Evolutionary conservation across 768 basidiomycete genomes (phyloP), one percentile per base, ranked within the genome.

Genomic region (Serendipita vermifera): DNA sequence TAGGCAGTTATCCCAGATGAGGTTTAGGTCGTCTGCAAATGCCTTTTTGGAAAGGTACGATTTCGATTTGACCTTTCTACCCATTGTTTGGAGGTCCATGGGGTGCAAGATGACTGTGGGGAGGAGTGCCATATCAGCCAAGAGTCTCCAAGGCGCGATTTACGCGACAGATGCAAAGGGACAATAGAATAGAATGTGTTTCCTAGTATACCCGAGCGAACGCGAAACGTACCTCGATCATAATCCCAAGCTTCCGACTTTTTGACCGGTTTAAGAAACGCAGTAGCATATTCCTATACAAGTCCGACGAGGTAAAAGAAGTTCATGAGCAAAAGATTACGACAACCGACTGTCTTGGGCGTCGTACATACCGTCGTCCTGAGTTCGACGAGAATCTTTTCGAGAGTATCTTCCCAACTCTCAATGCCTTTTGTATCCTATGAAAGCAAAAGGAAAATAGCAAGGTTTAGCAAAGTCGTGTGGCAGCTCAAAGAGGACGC

Each of bases 1-100:
- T 60, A 85, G 78, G 69, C 94, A 97, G 61, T 98, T 99, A 41
- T 81, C 81, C 96, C 96, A 99, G 62, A 99, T 97, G 59, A 97
- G 79, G 62, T 94, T 88, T 38, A 99, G 73, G 70, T 99, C 96
- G 58, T 87, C 84, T 60, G 85, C 84, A 70, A 99, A 98, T 63
- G 93, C 87, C 60, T 81, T 76, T 71, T 98, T 98, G 29, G 83
- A 88, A 70, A 93, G 92, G 77, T 96, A 97, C 46, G 80, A 77
- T 66, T 87, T 88, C 58, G 78, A 73, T 72, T 96, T 98, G 66
- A 97, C 85, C 70, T 93, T 93, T 77, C 83, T 90, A 54, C 84
- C 75, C 79, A 99, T 87, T 0, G 92, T 87, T 59, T 82, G 82
- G 39, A 98, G 75, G 72, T 99, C 96, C 96, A 99, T 99, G 3